Evolutionary conservation across 208 protist species (phyloP), one percentile per base, ranked within the genome.

Genomic region (Leishmania guyanensis): DNA sequence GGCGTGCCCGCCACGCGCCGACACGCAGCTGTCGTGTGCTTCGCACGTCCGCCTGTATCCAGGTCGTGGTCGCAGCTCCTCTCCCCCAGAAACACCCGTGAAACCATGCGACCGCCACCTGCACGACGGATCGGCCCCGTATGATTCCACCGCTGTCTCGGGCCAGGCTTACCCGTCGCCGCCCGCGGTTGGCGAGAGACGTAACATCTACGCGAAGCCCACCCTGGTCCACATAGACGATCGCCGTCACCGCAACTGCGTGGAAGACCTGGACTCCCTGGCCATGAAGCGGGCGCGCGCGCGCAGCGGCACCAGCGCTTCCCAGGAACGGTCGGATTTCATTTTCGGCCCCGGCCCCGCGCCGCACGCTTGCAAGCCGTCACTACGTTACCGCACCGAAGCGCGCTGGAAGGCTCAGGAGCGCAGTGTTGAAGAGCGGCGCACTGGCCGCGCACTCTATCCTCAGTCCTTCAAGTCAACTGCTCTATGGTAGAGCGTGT

Each of bases 131-230:
- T 85, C 84, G 4, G 68, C 54, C 26, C 84, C 89, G 48, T 91
- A 87, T 77, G 90, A 94, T 83, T 85, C 84, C 33, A 78, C 84
- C 9, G 46, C 78, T 50, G 74, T 89, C 26, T 91, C 91, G 3
- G 58, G 81, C 2, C 78, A 89, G 56, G 86, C 83, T 16, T 96
- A 96, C 80, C 91, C 93, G 9, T 82, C 89, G 20, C 93, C 93
- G 9, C 93, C 93, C 1, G 75, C 85, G 36, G 84, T 94, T 54
- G 93, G 93, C 33, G 90, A 93, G 75, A 84, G 80, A 16, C 58
- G 79, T 66, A 68, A 74, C 54, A 51, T 88, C 79, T 91, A 79
- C 79, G 62, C 68, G 68, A 79, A 77, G 64, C 88, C 82, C 17
- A 77, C 60, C 3, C 77, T 91, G 22, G 82, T 93, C 26, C 90